These are phyloP conservation scores for Juglanconis sp. DNA, from an alignment of 2,329 filamentous ascomycete genomes.

Conservation along the genomic window DNA sequence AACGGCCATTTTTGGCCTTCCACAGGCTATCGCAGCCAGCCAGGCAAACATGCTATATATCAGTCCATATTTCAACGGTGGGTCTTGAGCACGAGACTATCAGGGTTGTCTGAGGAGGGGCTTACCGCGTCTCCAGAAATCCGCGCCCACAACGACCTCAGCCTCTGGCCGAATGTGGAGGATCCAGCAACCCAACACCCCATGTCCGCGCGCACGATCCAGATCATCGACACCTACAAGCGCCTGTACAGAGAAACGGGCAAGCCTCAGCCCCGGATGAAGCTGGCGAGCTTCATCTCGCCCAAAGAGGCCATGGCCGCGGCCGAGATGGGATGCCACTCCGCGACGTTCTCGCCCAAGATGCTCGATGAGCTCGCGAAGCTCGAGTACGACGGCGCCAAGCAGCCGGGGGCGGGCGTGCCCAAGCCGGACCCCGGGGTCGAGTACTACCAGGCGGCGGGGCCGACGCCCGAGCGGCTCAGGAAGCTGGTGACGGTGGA, in stretches of 20 bases:
- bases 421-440: conserved; percentile 32
- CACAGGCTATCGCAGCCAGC: conserved; percentile 47
- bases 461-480: conserved; percentile 31
- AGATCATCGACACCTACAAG: conserved; percentile 46
- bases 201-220: conserved; percentile 43
- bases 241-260: conserved; percentile 43
- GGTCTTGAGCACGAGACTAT: conserved; percentile 1
- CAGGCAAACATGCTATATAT: conserved; percentile 46
- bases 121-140: conserved; percentile 32
- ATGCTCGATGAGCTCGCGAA: conserved; percentile 35
- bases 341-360: conserved; percentile 40
- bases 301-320: conserved; percentile 43
- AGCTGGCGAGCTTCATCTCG: conserved; percentile 44
- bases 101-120: neutral
- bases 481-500: conserved; percentile 35
- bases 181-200: conserved; percentile 46
- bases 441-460: conserved; percentile 35
- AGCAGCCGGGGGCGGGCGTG: conserved; percentile 35
- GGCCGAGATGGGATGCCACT: conserved; percentile 44
- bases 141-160: conserved; percentile 38
- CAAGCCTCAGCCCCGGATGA: conserved; percentile 45
- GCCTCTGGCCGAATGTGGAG: conserved; percentile 43
- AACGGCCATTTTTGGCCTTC: conserved; percentile 44
- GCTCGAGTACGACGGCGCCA: conserved; percentile 33
- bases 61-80: conserved; percentile 48